phyloP scores from a whole-genome alignment of 228 moss, liverwort and hornwort species.

The Sphagnum magellanicum region DNA sequence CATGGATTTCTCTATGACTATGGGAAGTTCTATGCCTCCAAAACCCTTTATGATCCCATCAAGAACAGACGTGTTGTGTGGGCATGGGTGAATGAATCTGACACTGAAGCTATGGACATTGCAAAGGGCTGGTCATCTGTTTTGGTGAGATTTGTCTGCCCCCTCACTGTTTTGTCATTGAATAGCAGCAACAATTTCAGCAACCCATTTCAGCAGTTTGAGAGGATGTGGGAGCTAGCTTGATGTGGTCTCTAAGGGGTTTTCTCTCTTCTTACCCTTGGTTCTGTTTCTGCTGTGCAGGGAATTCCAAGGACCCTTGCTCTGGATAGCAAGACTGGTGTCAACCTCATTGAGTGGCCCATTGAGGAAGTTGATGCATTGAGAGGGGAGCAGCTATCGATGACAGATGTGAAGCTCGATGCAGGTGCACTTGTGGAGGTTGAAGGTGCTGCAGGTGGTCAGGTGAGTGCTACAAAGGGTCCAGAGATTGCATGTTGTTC shows the following conservation, averaged over 20 bases:
- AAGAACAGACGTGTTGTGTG: constrained; percentile 39
- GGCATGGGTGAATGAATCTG: constrained; percentile 50
- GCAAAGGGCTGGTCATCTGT: constrained; percentile 73
- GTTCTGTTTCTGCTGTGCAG: constrained; percentile 9
- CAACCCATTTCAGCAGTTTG: no score
- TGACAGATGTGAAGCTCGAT: constrained; percentile 11
- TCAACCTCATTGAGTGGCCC: constrained; percentile 32
- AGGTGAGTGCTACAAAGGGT: constrained; percentile 11
- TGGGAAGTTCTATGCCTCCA: constrained; percentile 51
- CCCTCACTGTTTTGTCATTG: no score
- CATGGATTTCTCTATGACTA: constrained; percentile 37
- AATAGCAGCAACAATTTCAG: no score
- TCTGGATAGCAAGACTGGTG: constrained; percentile 17
- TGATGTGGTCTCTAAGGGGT: not conserved
- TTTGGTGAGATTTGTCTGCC: constrained; percentile 23
- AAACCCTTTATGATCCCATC: constrained; percentile 27
- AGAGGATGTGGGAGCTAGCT: no score
- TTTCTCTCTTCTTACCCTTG: not conserved
- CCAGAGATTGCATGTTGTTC: not conserved
- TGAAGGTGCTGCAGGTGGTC: constrained; percentile 21
- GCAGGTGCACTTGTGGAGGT: constrained; percentile 30
- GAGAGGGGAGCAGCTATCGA: constrained; percentile 14
- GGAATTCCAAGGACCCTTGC: constrained; percentile 33
- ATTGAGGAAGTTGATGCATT: constrained; percentile 41
- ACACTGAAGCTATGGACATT: constrained; percentile 18